A percentile compares a stretch with the other conserved stretches of the same genome.
These are phyloP conservation scores for Selaginella tamariscina DNA, from an alignment of 75 land plant genomes.

Conservation along the genomic window DNA sequence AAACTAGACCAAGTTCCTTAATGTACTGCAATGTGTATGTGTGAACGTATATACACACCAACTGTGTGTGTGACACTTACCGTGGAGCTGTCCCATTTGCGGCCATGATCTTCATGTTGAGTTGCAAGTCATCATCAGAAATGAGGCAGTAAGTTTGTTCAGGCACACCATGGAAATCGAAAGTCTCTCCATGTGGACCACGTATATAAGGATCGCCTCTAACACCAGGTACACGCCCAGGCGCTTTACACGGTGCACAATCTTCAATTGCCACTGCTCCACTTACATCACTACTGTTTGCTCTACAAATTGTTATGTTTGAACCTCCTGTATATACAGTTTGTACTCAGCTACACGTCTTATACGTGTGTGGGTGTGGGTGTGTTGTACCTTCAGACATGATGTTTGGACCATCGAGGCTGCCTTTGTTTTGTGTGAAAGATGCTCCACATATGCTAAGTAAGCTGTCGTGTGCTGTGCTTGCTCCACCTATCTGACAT, in stretches of 20 bases:
- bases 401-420: background rate
- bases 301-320: background rate
- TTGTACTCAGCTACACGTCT: too few species aligned
- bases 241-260: background rate
- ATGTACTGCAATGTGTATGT: background rate
- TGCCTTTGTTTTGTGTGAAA: background rate
- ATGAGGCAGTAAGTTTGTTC: slow-evolving; percentile 5
- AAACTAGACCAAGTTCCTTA: slow-evolving; percentile 6
- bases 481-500: slow-evolving; percentile 5
- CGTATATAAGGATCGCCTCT: slow-evolving; percentile 8
- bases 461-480: background rate
- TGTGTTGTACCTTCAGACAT: slow-evolving; percentile 3
- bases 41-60: background rate
- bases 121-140: background rate
- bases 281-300: background rate
- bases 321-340: too few species aligned
- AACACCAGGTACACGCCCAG: background rate
- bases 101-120: slow-evolving; percentile 12
- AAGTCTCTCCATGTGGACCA: slow-evolving; percentile 7
- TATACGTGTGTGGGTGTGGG: too few species aligned
- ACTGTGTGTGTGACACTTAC: background rate
- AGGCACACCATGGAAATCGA: slow-evolving; percentile 1
- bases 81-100: background rate
- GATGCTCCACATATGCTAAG: slow-evolving; percentile 5
- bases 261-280: background rate